Evolutionary conservation across 352 stramenopile species (phyloP), one percentile per base, ranked within the genome.

Genomic region (Pythium apleroticum): DNA sequence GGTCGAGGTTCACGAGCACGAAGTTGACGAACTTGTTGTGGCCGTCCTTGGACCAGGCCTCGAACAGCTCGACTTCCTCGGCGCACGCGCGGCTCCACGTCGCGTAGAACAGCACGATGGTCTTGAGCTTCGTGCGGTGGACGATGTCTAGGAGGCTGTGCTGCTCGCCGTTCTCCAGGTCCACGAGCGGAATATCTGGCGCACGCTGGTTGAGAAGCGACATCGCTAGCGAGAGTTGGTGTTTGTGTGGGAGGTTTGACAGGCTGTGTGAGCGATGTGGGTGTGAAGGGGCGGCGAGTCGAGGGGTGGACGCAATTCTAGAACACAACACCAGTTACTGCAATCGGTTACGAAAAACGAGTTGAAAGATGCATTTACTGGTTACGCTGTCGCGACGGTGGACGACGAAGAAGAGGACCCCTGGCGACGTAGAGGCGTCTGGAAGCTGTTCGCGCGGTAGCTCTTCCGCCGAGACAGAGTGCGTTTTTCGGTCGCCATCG

Each of bases 1-100:
- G 76, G 60, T 89, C 80, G 8, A 89, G 49, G 48, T 75, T 89
- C 57, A 89, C 71, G 46, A 89, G 72, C 55, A 88, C 73, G 57
- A 89, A 88, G 68, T 88, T 88, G 55, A 75, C 66, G 22, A 78
- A 53, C 58, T 71, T 75, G 72, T 76, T 35, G 60, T 82, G 68
- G 19, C 63, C 73, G 60, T 62, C 66, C 63, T 88, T 89, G 59
- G 75, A 88, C 65, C 80, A 84, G 2, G 71, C 63, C 46, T 88
- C 77, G 57, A 90, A 82, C 35, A 73, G 48, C 63, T 86, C 78
- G 35, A 88, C 75, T 28, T 87, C 80, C 3, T 72, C 60, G 22
- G 73, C 66, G 41, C 80, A 86, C 22, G 77, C 76, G 27, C 73
- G 77, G 70, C 78, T 86, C 81, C 78, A 89, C 33, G 80, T 90